A percentile compares a stretch with the other conserved stretches of the same genome.
Evolutionary conservation across 1,284 basidiomycete genomes (phyloP).

Genomic region (Moesziomyces aphidis): DNA sequence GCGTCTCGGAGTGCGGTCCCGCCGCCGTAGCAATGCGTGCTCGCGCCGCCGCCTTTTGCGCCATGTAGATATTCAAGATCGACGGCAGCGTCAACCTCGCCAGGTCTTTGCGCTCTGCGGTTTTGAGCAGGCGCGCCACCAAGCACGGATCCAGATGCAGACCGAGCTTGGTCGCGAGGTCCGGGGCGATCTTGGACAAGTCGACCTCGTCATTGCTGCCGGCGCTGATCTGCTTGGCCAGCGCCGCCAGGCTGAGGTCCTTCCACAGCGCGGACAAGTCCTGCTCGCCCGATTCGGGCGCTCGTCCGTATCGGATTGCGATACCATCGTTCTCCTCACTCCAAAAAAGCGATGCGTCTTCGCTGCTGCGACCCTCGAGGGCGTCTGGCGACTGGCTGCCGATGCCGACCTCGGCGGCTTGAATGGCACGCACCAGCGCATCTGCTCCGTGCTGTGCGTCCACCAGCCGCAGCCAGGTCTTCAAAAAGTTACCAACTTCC

Average conservation of each 20-base stretch:
- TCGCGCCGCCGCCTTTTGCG: constrained; percentile 22
- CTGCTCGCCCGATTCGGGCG: not conserved
- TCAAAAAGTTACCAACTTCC: constrained; percentile 45
- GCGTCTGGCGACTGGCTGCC: constrained; percentile 7
- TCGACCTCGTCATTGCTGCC: constrained; percentile 26
- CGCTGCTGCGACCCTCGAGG: not conserved
- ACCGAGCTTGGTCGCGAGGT: constrained; percentile 39
- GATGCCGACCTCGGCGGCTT: constrained; percentile 33
- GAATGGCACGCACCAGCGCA: constrained; percentile 17
- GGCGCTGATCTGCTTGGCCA: constrained; percentile 40
- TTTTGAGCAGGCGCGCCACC: constrained; percentile 39
- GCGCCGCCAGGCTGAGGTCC: constrained; percentile 30
- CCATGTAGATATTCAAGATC: constrained; percentile 50
- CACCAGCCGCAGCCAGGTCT: constrained; percentile 54
- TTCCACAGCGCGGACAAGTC: constrained; percentile 31
- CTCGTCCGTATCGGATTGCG: constrained; percentile 21
- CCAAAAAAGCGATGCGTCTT: constrained; percentile 22
- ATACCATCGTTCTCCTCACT: constrained; percentile 25
- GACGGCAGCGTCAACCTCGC: constrained; percentile 34
- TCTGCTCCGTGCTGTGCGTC: constrained; percentile 28
- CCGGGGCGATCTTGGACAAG: constrained; percentile 30
- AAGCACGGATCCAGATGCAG: constrained; percentile 47
- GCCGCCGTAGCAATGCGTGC: constrained; percentile 8
- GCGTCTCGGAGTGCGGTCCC: constrained; percentile 15
- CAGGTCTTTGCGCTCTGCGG: constrained; percentile 35